Percentiles rank a stretch among this genome's conserved stretches.
Evolutionary conservation across 129 eudicot genomes (phyloP).

Genomic region (Arctium minus): DNA sequence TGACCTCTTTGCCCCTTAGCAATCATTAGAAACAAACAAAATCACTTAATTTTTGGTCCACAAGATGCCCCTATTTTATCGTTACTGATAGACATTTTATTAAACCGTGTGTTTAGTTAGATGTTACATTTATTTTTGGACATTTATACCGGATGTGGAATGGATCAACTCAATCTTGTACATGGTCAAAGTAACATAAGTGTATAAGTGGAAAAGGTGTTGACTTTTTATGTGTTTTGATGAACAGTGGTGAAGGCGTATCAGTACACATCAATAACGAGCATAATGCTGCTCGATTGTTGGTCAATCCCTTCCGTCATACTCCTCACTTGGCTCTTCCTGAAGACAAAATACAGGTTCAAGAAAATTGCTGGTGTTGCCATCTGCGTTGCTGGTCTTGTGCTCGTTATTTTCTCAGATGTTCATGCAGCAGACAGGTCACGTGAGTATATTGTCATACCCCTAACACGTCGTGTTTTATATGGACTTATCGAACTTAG

Average conservation of each 20-base stretch:
- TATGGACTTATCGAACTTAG: not conserved
- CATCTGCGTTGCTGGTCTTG: slow-evolving; percentile 86
- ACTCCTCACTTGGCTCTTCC: slow-evolving; percentile 79
- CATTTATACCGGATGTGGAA: no score
- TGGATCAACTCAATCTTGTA: not conserved
- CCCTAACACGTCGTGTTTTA: not conserved
- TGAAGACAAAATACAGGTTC: slow-evolving; percentile 80
- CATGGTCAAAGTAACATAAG: not conserved
- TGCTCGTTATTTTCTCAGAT: slow-evolving; percentile 77
- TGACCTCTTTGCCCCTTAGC: no score
- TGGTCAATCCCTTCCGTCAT: slow-evolving; percentile 95
- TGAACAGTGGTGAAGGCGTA: slow-evolving; percentile 94
- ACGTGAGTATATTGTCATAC: slow-evolving; percentile 41
- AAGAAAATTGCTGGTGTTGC: slow-evolving; percentile 67
- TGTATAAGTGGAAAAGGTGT: not conserved
- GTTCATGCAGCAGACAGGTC: slow-evolving; percentile 87
- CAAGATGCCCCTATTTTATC: no score
- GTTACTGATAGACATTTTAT: no score
- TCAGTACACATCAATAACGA: slow-evolving; percentile 91
- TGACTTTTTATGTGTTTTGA: slow-evolving; percentile 9
- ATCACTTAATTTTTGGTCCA: no score
- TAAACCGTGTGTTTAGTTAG: no score
- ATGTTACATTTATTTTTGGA: no score
- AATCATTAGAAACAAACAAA: no score
- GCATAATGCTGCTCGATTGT: slow-evolving; percentile 94